Evolutionary conservation across 129 eudicot species (phyloP).

Genomic region (Apium graveolens): DNA sequence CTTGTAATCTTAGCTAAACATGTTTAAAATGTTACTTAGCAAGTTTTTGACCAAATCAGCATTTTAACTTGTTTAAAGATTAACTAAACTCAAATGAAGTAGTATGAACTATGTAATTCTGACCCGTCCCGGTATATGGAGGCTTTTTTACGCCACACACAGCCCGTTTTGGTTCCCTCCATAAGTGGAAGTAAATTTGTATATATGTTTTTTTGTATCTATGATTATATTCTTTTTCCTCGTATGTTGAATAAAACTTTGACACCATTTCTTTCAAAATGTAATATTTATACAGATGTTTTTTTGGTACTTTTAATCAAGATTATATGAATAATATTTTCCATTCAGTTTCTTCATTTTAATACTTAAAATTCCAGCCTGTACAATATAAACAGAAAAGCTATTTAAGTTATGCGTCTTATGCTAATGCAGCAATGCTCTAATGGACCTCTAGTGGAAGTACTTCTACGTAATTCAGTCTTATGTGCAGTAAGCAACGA

Average conservation of each 20-base stretch:
- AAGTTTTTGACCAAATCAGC: no score
- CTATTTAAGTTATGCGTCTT: not conserved
- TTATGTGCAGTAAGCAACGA: slow-evolving; percentile 27
- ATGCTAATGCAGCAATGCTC: slow-evolving; percentile 53
- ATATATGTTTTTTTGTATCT: not conserved
- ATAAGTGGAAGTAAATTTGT: not conserved
- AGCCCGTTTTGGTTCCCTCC: not conserved
- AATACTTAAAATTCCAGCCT: not conserved
- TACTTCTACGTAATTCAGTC: slow-evolving; percentile 40
- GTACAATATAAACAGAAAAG: not conserved
- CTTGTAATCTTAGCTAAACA: not conserved
- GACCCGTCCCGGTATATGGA: not conserved
- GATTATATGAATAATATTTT: not conserved
- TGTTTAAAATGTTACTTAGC: not conserved
- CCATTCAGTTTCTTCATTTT: not conserved
- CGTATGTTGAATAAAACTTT: no score
- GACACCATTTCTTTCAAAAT: not conserved
- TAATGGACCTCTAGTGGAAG: slow-evolving; percentile 73
- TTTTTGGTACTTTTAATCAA: not conserved
- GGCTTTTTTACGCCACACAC: not conserved
- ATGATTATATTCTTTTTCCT: not conserved
- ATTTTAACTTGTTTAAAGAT: no score
- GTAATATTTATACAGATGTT: not conserved
- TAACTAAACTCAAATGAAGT: not conserved
- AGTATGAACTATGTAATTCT: not conserved